Percentiles rank a stretch among this genome's conserved stretches.
Evolutionary conservation across 495 filamentous ascomycete genomes (phyloP).

Genomic region (Monascus purpureus): DNA sequence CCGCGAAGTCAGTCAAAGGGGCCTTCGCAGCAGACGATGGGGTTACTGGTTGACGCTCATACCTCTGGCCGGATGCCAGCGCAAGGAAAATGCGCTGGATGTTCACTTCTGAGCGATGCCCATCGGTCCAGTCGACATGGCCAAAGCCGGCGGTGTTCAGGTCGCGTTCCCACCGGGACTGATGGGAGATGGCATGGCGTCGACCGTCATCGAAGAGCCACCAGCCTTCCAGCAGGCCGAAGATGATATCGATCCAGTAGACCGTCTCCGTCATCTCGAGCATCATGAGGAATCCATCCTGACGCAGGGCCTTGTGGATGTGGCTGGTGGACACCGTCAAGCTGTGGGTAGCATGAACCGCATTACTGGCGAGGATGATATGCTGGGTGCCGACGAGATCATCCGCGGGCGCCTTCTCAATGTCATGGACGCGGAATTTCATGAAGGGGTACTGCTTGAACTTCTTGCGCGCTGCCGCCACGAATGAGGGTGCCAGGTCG

Average conservation of each 20-base stretch:
- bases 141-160: constrained; percentile 29
- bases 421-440: constrained; percentile 29
- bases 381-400: constrained; percentile 26
- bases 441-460: constrained; percentile 31
- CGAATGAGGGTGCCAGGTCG: constrained; percentile 29
- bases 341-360: constrained; percentile 33
- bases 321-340: constrained; percentile 14
- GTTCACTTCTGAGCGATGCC: constrained; percentile 22
- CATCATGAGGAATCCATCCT: constrained; percentile 25
- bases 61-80: constrained; percentile 22
- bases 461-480: constrained; percentile 22
- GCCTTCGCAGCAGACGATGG: background rate
- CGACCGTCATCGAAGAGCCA: constrained; percentile 39
- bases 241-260: constrained; percentile 34
- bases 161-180: constrained; percentile 20
- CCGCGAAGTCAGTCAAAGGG: constrained; percentile 1
- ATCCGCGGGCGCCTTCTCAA: constrained; percentile 23
- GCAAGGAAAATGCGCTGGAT: constrained; percentile 33
- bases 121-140: constrained; percentile 36
- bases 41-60: constrained; percentile 1
- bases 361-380: constrained; percentile 34
- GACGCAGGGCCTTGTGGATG: constrained; percentile 19
- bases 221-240: constrained; percentile 39
- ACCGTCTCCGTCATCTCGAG: constrained; percentile 26
- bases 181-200: constrained; percentile 24